Base-by-base conservation (phyloP, 192 early-diverging fungal species). In the Ambispora gerdemannii region DNA sequence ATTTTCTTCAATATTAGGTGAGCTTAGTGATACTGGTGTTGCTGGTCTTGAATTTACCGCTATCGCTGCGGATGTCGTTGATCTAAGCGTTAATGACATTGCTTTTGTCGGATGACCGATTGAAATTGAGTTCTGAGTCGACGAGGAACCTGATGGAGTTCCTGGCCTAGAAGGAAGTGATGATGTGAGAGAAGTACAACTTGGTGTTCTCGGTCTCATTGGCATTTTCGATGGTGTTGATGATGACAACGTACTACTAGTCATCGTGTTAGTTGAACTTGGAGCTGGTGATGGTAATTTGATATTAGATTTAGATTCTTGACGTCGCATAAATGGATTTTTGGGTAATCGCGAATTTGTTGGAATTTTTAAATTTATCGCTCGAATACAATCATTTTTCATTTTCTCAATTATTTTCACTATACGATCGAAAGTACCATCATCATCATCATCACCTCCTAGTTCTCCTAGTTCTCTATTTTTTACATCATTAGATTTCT, bases 361-460 rank as follows among this genome's bases (percentile, higher is more conserved):
- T 38, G 68, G 36, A 59, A 59, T 58, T 7, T 70, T 70, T 1
- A 59, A 28, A 59, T 70, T 59, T 31, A 70, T 49, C 7, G 68
- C 52, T 59, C 50, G 34, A 3, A n/a, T 58, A 49, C 68, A 58
- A 47, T 70, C 68, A 19, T 19, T 36, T 59, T 49, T 70, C 68
- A 70, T 70, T 24, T 58, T 70, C 13, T 70, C 55, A 19, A 70
- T 22, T 11, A 70, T 20, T 32, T 59, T 70, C 53, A 70, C 38
- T 8, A 70, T 70, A 31, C 68, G 33, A 3, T 53, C 68, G 47
- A 58, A 70, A 20, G 6, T 22, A 65, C 38, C 25, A 65, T 65
- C n/a, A 11, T 50, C 32, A 33, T 55, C 31, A 22, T 33, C 35
- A 56, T 56, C 53, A 43, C 15, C 15, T n/a, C n/a, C n/a, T n/a